These are phyloP conservation scores for Farysia itapuensis DNA, from an alignment of 1,284 basidiomycete species.

Conservation along the genomic window DNA sequence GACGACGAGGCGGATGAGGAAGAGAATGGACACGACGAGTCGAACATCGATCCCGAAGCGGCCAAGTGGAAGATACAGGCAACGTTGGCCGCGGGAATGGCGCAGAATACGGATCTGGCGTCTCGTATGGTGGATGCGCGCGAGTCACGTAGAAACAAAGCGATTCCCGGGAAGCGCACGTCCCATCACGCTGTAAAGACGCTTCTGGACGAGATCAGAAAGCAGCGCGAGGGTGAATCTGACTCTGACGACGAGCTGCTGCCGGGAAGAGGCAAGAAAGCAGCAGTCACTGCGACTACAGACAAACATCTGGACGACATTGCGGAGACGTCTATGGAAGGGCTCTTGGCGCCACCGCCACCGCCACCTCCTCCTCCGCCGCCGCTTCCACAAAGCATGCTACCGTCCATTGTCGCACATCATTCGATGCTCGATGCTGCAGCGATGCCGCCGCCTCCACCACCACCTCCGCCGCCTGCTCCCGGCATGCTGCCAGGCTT, in stretches of 20 bases:
- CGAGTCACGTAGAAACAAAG: conserved; percentile 37
- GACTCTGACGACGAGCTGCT: conserved; percentile 37
- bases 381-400: conserved; percentile 24
- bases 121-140: conserved; percentile 54
- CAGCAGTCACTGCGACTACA: conserved; percentile 1
- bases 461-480: conserved; percentile 38
- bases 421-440: conserved; percentile 12
- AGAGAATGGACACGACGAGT: conserved; percentile 23
- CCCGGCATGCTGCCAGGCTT: conserved; percentile 18
- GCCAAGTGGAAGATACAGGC: conserved; percentile 59
- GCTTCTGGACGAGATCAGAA: conserved; percentile 48
- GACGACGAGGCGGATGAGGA: conserved; percentile 6
- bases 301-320: not conserved
- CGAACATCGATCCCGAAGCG: conserved; percentile 33
- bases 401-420: conserved; percentile 14
- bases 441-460: conserved; percentile 38
- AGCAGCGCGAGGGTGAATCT: conserved; percentile 35
- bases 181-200: conserved; percentile 33
- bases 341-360: conserved; percentile 12
- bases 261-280: conserved; percentile 29
- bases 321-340: conserved; percentile 2
- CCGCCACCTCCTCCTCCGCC: conserved; percentile 33
- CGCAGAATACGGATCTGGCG: conserved; percentile 51
- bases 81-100: conserved; percentile 55
- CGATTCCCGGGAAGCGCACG: conserved; percentile 14